Evolutionary conservation across 345 rosid species (phyloP).

Genomic region (Euphorbia peplus): DNA sequence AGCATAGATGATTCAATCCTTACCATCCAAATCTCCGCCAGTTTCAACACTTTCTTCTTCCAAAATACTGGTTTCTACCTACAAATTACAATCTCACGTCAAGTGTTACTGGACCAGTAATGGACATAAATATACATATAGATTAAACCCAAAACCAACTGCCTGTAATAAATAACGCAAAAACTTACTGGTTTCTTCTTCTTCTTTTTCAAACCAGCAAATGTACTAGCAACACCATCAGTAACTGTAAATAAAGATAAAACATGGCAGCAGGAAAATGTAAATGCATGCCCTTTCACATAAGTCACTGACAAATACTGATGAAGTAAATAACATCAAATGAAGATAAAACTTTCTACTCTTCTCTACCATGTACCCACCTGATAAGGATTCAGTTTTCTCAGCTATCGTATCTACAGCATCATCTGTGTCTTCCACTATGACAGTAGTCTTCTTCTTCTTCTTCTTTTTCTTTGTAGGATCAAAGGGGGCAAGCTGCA

Average conservation of each 20-base stretch:
- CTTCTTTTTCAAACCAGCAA: conserved; percentile 87
- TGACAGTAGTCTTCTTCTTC: conserved; percentile 86
- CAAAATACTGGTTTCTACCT: conserved; percentile 68
- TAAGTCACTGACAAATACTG: background rate
- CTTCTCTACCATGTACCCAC: too few species aligned
- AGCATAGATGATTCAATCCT: conserved; percentile 6
- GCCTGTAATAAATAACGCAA: background rate
- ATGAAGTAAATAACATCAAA: conserved; percentile 6
- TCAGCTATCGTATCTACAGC: conserved; percentile 60
- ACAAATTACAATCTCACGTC: conserved; percentile 21
- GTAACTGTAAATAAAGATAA: conserved; percentile 40
- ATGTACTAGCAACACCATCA: conserved; percentile 72
- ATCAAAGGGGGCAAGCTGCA: conserved; percentile 80
- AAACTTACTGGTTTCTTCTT: conserved; percentile 85
- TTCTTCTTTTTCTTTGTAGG: conserved; percentile 97
- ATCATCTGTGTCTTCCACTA: conserved; percentile 61
- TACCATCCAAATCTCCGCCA: conserved; percentile 69
- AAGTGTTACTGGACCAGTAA: conserved; percentile 1
- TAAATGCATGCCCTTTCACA: background rate
- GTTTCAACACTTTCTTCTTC: conserved; percentile 60
- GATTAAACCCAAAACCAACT: background rate
- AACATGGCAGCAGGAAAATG: background rate
- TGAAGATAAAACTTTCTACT: background rate
- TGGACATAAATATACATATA: background rate
- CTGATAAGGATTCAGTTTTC: conserved; percentile 66